phyloP scores from a whole-genome alignment of 768 basidiomycete genomes.

The Dacryopinax primogenitus region DNA sequence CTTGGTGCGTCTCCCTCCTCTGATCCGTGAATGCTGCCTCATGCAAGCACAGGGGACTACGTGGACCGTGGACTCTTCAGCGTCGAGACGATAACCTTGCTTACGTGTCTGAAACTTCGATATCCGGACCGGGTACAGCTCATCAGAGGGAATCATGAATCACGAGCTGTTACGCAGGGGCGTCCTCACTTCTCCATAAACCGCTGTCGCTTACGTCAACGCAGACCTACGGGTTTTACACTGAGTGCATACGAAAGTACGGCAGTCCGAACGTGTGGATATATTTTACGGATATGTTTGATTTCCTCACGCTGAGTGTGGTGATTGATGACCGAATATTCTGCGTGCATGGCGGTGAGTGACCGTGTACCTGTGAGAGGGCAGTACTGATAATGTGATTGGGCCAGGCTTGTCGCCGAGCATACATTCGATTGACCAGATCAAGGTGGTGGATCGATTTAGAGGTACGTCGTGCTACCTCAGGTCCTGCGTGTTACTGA shows the following conservation, averaged over 20 bases:
- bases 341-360: constrained; percentile 90
- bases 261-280: constrained; percentile 95
- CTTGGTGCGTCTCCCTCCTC: constrained; percentile 49
- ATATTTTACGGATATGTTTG: constrained; percentile 99
- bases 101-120: constrained; percentile 91
- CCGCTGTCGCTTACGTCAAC: constrained; percentile 15
- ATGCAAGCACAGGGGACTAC: constrained; percentile 63
- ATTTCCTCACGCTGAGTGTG: constrained; percentile 91
- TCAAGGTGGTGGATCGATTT: constrained; percentile 97
- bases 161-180: constrained; percentile 93
- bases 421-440: constrained; percentile 98
- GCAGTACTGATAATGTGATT: constrained; percentile 12
- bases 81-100: constrained; percentile 93
- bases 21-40: constrained; percentile 9
- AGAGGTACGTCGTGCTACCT: constrained; percentile 44
- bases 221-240: constrained; percentile 97
- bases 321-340: constrained; percentile 99
- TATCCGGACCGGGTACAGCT: constrained; percentile 95
- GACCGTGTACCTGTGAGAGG: constrained; percentile 5
- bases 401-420: constrained; percentile 80
- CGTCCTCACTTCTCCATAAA: constrained; percentile 28
- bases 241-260: constrained; percentile 95
- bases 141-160: constrained; percentile 96
- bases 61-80: constrained; percentile 96
- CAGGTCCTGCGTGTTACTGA: constrained; percentile 13